phyloP scores from a whole-genome alignment of 306 rosid genomes.

The Inga oerstediana region DNA sequence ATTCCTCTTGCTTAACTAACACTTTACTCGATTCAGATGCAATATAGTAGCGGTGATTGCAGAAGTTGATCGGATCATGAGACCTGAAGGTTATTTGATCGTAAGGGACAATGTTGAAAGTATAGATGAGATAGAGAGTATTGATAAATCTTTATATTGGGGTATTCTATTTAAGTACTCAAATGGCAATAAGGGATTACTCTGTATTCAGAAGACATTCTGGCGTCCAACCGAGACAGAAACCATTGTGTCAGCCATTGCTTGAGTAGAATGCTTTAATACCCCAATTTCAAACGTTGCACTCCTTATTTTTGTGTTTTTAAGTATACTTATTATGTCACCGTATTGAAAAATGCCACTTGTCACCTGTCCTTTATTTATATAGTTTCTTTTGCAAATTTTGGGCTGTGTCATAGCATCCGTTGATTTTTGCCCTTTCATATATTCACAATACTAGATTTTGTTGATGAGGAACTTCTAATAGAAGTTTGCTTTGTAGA shows the following conservation, averaged over 20 bases:
- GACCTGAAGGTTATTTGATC: constrained; percentile 82
- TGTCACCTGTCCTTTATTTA: constrained; percentile 4
- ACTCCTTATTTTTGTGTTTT: constrained; percentile 24
- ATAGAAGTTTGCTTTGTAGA: background rate
- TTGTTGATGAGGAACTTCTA: background rate
- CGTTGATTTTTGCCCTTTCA: background rate
- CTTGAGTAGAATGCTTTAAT: constrained; percentile 33
- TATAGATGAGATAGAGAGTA: constrained; percentile 57
- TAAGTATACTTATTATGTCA: background rate
- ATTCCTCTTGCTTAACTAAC: constrained; percentile 26
- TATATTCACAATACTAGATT: background rate
- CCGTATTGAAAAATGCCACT: constrained; percentile 12
- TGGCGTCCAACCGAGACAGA: constrained; percentile 69
- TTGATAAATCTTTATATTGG: constrained; percentile 70
- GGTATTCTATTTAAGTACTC: constrained; percentile 53
- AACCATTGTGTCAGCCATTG: constrained; percentile 59
- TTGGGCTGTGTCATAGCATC: constrained; percentile 14
- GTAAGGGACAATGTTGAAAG: constrained; percentile 64
- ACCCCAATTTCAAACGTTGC: background rate
- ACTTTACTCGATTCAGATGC: constrained; percentile 58
- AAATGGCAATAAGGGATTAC: constrained; percentile 53
- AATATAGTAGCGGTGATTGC: constrained; percentile 64
- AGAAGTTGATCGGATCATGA: constrained; percentile 80
- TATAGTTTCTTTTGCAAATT: constrained; percentile 1
- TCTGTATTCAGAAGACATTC: constrained; percentile 69